Base-by-base conservation (phyloP, 1,284 basidiomycete species). In the Testicularia cyperi region DNA sequence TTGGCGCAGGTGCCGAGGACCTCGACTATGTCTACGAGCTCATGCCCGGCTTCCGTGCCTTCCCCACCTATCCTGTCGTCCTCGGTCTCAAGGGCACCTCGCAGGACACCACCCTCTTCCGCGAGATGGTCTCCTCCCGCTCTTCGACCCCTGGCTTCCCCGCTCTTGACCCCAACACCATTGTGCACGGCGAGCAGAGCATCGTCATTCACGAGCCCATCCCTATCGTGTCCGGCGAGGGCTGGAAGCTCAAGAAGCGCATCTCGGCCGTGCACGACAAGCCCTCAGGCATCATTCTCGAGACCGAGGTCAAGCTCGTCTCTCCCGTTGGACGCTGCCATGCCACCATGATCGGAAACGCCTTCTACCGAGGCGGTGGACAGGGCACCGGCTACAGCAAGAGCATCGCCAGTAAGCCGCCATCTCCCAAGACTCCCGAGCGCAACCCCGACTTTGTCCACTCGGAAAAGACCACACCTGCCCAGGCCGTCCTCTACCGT, bases 151-250 rank as follows among this genome's bases (percentile, higher is more conserved):
- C 62, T 2, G 70, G 70, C 14, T 70, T 72, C 45, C 70, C 70
- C 13, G 31, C 38, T 15, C 54, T 78, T 20, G 71, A 77, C 44
- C 74, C 76, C 15, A 77, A 78, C 56, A 74, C 70, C 18, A 56
- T 77, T 38, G 76, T 78, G 4, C 77, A 78, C 49, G 77, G 77
- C 27, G 77, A 78, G 48, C 77, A 78, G 56, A 61, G 53, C 4
- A 76, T 78, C 57, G 67, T 71, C 52, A 67, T 78, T 14, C 53
- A 77, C 27, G 64, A 65, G 21, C 62, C 65, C 15, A 51, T 78
- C 13, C 77, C 77, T 0, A 18, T 47, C 23, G 56, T 57, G 23
- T 56, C 56, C 6, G 65, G 61, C 16, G 46, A 60, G 18, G 70
- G 70, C 8, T 72, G 68, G 70, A 69, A 70, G 43, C 41, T 72